A percentile compares a stretch with the other conserved stretches of the same genome.
These are phyloP conservation scores for Pythium utonaiense DNA, from an alignment of 352 stramenopile species.

Conservation along the genomic window DNA sequence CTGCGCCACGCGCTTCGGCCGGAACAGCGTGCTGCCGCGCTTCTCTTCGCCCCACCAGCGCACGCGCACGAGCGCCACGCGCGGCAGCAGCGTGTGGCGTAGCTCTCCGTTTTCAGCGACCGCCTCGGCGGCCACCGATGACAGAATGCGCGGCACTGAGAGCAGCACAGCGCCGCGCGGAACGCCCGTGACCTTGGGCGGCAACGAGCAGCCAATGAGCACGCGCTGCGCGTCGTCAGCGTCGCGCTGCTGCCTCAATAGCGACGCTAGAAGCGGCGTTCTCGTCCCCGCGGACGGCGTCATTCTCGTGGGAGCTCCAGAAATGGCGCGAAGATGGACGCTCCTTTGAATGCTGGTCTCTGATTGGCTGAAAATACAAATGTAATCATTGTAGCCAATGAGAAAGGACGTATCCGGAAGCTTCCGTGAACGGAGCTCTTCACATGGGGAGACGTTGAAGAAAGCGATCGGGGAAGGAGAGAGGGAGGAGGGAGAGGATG, in stretches of 20 bases:
- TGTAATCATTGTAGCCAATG: slow-evolving; percentile 3
- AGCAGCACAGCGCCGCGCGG: slow-evolving; percentile 31
- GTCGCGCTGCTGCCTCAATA: slow-evolving; percentile 3
- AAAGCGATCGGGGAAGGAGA: background rate
- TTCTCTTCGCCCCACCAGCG: slow-evolving; percentile 56
- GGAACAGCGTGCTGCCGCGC: slow-evolving; percentile 42
- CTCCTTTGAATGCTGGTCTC: background rate
- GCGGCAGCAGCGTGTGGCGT: slow-evolving; percentile 19
- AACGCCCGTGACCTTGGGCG: slow-evolving; percentile 34
- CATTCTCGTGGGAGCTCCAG: background rate
- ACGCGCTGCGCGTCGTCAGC: slow-evolving; percentile 11
- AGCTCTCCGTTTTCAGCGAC: slow-evolving; percentile 1
- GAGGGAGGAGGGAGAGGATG: slow-evolving; percentile 6
- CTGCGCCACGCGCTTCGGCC: slow-evolving; percentile 21
- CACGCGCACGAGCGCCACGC: slow-evolving; percentile 40
- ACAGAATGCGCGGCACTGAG: slow-evolving; percentile 38
- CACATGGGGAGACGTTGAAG: slow-evolving; percentile 12
- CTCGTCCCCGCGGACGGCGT: background rate
- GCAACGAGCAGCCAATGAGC: slow-evolving; percentile 35
- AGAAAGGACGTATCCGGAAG: background rate
- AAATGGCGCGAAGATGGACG: slow-evolving; percentile 1
- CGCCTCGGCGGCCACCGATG: slow-evolving; percentile 28
- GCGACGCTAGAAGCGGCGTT: background rate
- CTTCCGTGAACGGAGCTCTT: background rate
- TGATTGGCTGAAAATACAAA: background rate